Base-by-base conservation (phyloP, 257 asterid species). In the Solanum commersonii region DNA sequence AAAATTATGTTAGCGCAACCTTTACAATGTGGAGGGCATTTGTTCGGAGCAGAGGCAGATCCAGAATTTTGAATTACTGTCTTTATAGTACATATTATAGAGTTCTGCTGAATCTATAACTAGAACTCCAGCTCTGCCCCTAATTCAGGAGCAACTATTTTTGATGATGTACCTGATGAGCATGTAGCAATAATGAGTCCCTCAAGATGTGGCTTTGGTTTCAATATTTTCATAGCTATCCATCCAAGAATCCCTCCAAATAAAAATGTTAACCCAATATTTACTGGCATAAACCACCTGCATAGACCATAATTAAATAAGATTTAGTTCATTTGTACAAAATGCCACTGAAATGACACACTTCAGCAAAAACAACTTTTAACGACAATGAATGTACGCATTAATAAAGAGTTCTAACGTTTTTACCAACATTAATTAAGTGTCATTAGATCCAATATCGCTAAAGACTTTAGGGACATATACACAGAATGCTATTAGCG, bases 201-300 rank as follows among this genome's bases (percentile, higher is more conserved):
- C 87, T 93, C 94, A 29, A 96, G 83, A 89, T 96, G 91, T 18
- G 96, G 98, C 85, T 90, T 88, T 65, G 98, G 99, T 86, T 87
- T 93, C 10, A 95, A 59, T 88, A 96, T n/a, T 93, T 96, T 96
- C 59, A 91, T 92, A 2, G 94, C 98, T 37, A 94, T 83, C 98
- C 98, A 96, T 89, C 98, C 99, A 44, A 94, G 89, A 35, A 85
- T 87, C 72, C 96, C 97, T 91, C 99, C 99, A 87, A 93, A 84
- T 25, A 95, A 78, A 91, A 95, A 96, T 3, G 99, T 96, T 37
- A 94, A 9, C 49, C 95, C 99, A 79, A 95, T 89, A 87, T 95
- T 96, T 1, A 95, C 90, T 8, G 98, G 98, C 99, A 96, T 96
- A 89, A 95, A 96, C 99, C 99, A 96, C 98, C 98, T 96, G 88